Conservation (phyloP, 2,329 filamentous ascomycete species). For the Sporothrix variecibatus region DNA sequence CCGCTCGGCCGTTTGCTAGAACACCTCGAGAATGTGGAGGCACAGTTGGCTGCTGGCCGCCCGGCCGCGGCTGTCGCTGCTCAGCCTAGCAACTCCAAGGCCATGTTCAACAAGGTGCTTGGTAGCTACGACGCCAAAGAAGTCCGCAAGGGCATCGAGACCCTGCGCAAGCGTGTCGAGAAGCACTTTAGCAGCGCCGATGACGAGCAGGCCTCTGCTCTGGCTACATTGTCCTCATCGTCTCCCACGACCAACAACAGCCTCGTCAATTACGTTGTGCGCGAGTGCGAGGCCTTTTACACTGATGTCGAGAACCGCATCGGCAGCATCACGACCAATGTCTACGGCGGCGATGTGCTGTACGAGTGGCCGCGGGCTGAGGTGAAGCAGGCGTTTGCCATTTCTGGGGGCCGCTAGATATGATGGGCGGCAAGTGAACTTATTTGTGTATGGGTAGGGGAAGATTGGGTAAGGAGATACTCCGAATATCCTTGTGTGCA, state of each 20-base stretch:
- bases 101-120: conserved; percentile 83
- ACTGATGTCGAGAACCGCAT: conserved; percentile 63
- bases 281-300: conserved; percentile 65
- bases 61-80: conserved; percentile 66
- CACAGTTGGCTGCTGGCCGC: conserved; percentile 63
- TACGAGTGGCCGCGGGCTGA: conserved; percentile 68
- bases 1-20: conserved; percentile 90
- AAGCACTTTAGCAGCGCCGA: conserved; percentile 96
- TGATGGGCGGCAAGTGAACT: neutral
- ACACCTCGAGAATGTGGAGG: conserved; percentile 86
- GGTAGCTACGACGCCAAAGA: conserved; percentile 80
- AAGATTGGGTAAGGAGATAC: neutral
- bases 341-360: conserved; percentile 65
- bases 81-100: conserved; percentile 80
- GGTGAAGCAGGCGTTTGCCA: conserved; percentile 59
- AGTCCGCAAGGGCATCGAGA: conserved; percentile 84
- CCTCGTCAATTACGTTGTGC: conserved; percentile 59
- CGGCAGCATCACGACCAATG: conserved; percentile 59
- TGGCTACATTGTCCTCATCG: neutral
- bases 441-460: neutral
- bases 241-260: conserved; percentile 18
- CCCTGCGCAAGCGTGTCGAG: conserved; percentile 86
- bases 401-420: neutral
- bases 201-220: conserved; percentile 22
- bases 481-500: neutral